Evolutionary conservation across 495 filamentous ascomycete genomes (phyloP).

Genomic region (Cercophora samala): DNA sequence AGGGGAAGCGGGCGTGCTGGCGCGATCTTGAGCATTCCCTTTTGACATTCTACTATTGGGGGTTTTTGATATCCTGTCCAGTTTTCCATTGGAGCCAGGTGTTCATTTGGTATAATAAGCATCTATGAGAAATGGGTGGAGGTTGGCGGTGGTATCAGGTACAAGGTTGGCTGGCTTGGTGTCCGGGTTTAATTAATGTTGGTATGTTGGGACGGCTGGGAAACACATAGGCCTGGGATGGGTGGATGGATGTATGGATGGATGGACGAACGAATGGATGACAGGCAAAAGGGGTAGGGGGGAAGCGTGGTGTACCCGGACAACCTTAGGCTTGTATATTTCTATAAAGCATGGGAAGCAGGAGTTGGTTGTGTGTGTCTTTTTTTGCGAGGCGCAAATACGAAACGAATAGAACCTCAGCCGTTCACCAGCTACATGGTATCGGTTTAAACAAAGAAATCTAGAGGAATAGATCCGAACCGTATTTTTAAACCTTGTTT

Average conservation of each 20-base stretch:
- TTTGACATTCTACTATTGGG: neutral
- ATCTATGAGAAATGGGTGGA: neutral
- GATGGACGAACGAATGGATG: conserved; percentile 7
- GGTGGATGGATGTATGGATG: conserved; percentile 1
- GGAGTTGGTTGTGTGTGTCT: neutral
- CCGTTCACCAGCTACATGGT: neutral
- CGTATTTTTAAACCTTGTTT: neutral
- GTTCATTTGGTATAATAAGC: conserved; percentile 1
- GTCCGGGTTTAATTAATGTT: conserved; percentile 3
- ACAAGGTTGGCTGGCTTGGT: neutral
- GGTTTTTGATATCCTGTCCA: neutral
- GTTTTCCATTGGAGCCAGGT: neutral
- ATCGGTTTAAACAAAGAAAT: neutral
- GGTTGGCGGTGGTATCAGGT: neutral
- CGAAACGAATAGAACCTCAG: neutral
- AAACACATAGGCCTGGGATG: neutral
- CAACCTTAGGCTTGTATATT: neutral
- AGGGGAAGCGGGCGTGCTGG: conserved; percentile 7
- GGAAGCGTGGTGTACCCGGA: neutral
- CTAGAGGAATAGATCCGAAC: neutral
- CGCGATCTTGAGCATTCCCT: neutral
- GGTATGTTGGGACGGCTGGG: neutral
- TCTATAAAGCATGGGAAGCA: neutral
- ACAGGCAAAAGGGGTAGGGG: neutral
- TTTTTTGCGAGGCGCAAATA: neutral